A percentile compares a stretch with the other conserved stretches of the same genome.
Conservation (phyloP, 768 basidiomycete genomes). For the Leccinum arenicola region DNA sequence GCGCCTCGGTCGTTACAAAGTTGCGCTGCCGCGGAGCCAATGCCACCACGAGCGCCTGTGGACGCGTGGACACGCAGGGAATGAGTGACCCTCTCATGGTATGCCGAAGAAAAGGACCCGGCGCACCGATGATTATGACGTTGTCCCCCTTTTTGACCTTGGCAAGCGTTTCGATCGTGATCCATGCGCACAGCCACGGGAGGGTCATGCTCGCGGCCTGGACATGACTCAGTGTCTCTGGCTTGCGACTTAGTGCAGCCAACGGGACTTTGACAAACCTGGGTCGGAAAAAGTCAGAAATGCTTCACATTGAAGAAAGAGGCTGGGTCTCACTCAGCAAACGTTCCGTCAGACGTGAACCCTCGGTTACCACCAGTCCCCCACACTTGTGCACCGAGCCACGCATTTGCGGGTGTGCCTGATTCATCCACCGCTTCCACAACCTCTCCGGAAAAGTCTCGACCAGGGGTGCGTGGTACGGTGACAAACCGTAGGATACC, state of each 20-base stretch:
- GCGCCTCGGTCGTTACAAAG: constrained; percentile 32
- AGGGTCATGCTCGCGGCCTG: constrained; percentile 34
- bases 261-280: constrained; percentile 32
- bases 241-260: constrained; percentile 30
- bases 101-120: background rate
- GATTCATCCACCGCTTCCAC: constrained; percentile 29
- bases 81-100: background rate
- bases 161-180: constrained; percentile 34
- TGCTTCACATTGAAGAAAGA: background rate
- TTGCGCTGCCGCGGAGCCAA: constrained; percentile 34
- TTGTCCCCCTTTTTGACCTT: constrained; percentile 32
- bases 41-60: constrained; percentile 35
- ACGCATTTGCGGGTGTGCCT: constrained; percentile 15
- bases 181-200: constrained; percentile 36
- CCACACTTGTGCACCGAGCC: constrained; percentile 33
- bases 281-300: background rate
- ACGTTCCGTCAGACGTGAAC: constrained; percentile 32
- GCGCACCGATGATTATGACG: constrained; percentile 32
- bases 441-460: constrained; percentile 36
- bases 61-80: background rate
- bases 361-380: constrained; percentile 34
- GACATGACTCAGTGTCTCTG: constrained; percentile 22
- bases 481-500: constrained; percentile 33
- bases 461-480: constrained; percentile 28
- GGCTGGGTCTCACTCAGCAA: constrained; percentile 30